Conservation (phyloP, 129 eudicot species). For the Helianthus annuus region HanXRQr2.0-SUNRISE NC_035435.2:97192716-97193215, state of each 20-base stretch:
- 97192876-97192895: not conserved
- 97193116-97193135: no score
- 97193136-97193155: no score
- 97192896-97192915: no score
- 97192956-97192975: conserved; percentile 24
- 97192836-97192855: no score
- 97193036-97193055: not conserved
- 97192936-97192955: not conserved
- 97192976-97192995: conserved; percentile 17
- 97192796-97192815: not conserved
- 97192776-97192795: not conserved
- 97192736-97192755: no score
- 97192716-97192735: not conserved
- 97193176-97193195: no score
- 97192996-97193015: not conserved
- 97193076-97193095: no score
- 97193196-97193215: no score
- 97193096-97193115: no score
- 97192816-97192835: not conserved
- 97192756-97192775: not conserved
- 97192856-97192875: not conserved
- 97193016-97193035: not conserved
- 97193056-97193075: not conserved
- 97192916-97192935: not conserved
- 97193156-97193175: no score